Evolutionary conservation across 441 rosid species (phyloP), one percentile per base, ranked within the genome.

Genomic region (Kokia cookei): DNA sequence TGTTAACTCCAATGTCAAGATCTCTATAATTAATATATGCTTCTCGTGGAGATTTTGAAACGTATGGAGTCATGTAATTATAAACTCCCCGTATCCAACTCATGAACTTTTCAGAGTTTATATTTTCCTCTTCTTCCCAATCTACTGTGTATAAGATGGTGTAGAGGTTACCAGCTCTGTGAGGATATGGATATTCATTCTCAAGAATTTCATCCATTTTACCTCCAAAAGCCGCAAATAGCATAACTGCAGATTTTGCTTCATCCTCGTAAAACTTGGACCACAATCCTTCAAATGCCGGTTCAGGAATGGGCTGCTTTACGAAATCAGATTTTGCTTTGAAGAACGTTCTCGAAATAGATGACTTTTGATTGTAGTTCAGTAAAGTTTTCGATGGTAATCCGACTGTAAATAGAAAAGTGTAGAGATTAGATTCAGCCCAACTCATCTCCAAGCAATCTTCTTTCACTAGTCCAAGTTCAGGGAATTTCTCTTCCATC

Each of bases 31-130:
- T 40, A 13, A 84, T 17, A 72, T 86, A 86, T 8, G 92, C 87
- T 26, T 78, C 74, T 67, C 91, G 82, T 5, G 93, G 93, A 17
- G 80, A 79, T 77, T 83, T 82, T 53, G 84, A 66, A 69, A 86
- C 45, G 37, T 15, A 68, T 3, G 72, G 7, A 3, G 45, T 5
- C 59, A 83, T 84, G 26, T 73, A 80, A 27, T 42, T 12, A 61
- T 86, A 86, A 19, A 82, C 80, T 71, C 35, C 75, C 71, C 84
- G 75, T 0, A 76, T 79, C 91, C 88, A 84, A 5, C 54, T 65
- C 32, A 79, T n/a, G 19, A 76, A 81, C 65, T 64, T 79, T 7
- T 81, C 75, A 13, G 61, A 7, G 12, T 53, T 5, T 0, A 62
- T 11, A 10, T 43, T 70, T 4, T 71, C 77, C 0, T 72, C 76